Base-by-base conservation (phyloP, 176 grass and related monocot species). In the Triticum monococcum region DNA sequence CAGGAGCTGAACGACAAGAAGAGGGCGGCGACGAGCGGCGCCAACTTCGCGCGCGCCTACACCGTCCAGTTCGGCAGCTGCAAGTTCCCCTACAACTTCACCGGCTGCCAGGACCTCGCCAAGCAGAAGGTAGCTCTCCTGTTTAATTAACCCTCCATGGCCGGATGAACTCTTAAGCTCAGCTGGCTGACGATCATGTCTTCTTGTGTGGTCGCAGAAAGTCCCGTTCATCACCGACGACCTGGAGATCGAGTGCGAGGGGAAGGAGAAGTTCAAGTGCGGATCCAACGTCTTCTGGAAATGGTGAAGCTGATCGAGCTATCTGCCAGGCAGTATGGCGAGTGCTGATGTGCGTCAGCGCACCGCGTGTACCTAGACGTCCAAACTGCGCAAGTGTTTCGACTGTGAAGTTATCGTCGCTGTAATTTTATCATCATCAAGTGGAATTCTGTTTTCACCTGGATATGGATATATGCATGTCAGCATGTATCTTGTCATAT, bases 241-340 rank as follows among this genome's bases (percentile, higher is more conserved):
- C 72, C 91, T 96, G 28, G 96, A 94, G 82, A 88, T 98, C 7
- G 96, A 98, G 88, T 98, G 96, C 69, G 93, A 98, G 89, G 96
- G 93, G 28, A 98, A 98, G 88, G 96, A 98, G 36, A 98, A 98
- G 87, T 98, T 28, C 94, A 98, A 98, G 88, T 98, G 96, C 86
- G 96, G 96, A 89, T 98, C 96, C 59, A 96, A 98, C 82, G 96
- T 98, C 32, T 96, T 98, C 94, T 98, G 96, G 93, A 98, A 94
- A 88, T 98, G 96, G 91, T 83, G 90, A 92, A 73, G 28, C 1
- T 31, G 36, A 50, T 25, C 26, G 16, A n/a, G n/a, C n/a, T n/a
- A 43, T 13, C 17, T 12, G 57, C 20, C 18, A 57, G 14, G 46
- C 31, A 50, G 33, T 68, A 81, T 35, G 64, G 41, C 20, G 60